Base-by-base conservation (phyloP, 345 rosid species). In the Brassica juncea region DNA sequence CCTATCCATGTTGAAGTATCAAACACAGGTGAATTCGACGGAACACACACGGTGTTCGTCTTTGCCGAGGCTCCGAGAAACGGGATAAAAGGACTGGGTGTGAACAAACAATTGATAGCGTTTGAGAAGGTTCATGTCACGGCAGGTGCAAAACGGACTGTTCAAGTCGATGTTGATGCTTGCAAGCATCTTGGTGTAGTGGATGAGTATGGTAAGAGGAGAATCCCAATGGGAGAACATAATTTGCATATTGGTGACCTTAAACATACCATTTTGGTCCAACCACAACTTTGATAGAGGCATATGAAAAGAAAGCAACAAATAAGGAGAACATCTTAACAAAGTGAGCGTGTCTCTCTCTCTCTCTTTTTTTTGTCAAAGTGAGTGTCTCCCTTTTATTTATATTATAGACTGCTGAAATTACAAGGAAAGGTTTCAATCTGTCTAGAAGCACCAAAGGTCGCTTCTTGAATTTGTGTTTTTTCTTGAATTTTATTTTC, bases 161-260 rank as follows among this genome's bases (percentile, higher is more conserved):
- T 93, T 35, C 82, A 30, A 74, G 35, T 95, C 19, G 76, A 80
- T 32, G 6, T 95, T 78, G 89, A 88, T 61, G 90, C 86, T 68
- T 95, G 99, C 37, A 86, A 91, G 79, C 96, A 93, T 77, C 81
- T 95, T 63, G 88, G 92, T 55, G 86, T 91, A 6, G 98, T 87
- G 4, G 99, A 95, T 63, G 79, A 79, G 71, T 82, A 83, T 7
- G 99, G 99, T 4, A 84, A 85, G 77, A 89, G 92, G 81, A 95
- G 99, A 83, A 87, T 95, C 72, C 99, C 99, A 2, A 81, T 90
- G 81, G 98, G 98, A 59, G 80, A 89, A 37, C 99, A 95, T 72
- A 70, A 77, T 12, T 59, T 95, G 23, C 93, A 83, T 27, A 82
- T 95, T 68, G 99, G 98, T 52, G 94, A 88, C 72, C 84, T 94